Conservation (phyloP, 148 eudicot species). For the Rhododendron molle region DNA sequence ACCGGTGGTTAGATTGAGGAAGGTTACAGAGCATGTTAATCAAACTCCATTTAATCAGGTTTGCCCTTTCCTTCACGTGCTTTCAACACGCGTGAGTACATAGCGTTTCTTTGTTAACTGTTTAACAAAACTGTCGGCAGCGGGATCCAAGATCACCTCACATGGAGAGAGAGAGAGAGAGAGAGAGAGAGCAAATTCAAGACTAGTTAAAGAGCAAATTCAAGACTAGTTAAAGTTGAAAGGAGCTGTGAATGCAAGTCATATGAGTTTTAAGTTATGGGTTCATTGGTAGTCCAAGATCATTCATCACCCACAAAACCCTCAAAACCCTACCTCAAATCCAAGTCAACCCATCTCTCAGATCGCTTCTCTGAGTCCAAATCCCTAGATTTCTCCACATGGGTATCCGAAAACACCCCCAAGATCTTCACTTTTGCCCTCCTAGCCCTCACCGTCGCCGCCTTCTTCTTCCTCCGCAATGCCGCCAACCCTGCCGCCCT, state of each 20-base stretch:
- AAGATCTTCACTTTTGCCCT: constrained; percentile 17
- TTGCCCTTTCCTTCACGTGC: neutral
- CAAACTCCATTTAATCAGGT: neutral
- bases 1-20: neutral
- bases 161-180: neutral
- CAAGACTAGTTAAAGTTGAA: neutral
- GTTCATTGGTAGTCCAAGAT: constrained; percentile 23
- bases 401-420: constrained; percentile 18
- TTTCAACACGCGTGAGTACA: neutral
- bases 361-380: constrained; percentile 20
- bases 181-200: neutral
- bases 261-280: neutral
- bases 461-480: constrained; percentile 28
- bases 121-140: neutral
- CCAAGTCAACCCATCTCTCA: constrained; percentile 1
- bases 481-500: constrained; percentile 24
- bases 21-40: neutral
- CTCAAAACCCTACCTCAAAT: constrained; percentile 14
- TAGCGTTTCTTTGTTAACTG: neutral
- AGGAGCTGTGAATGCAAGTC: neutral
- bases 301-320: constrained; percentile 20
- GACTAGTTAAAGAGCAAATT: neutral
- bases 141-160: neutral
- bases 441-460: constrained; percentile 22
- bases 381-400: constrained; percentile 20